Conservation (phyloP, 371 early-diverging fungal genomes). For the Lichtheimia ramosa region DNA sequence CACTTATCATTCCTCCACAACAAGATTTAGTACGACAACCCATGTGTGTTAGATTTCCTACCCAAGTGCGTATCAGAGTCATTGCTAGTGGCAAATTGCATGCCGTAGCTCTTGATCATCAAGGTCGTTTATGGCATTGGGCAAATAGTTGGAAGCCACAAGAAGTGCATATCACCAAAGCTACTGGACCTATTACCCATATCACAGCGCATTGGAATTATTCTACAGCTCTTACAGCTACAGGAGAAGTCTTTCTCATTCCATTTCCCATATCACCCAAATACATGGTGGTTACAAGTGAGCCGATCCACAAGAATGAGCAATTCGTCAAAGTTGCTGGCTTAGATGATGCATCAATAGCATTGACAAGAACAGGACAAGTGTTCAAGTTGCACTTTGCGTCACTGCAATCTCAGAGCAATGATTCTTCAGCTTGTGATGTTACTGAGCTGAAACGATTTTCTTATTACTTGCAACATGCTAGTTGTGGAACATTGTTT, state of each 20-base stretch:
- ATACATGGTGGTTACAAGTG: background rate
- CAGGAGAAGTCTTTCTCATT: slow-evolving; percentile 26
- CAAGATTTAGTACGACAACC: slow-evolving; percentile 11
- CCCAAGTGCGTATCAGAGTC: slow-evolving; percentile 3
- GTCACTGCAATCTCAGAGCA: too few relatives aligned
- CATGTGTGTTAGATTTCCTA: slow-evolving; percentile 9
- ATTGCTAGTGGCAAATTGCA: slow-evolving; percentile 32
- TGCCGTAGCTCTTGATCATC: slow-evolving; percentile 31
- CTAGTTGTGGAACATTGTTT: too few relatives aligned
- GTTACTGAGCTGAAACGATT: too few relatives aligned
- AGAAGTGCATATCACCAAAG: slow-evolving; percentile 9
- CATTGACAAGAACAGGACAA: slow-evolving; percentile 10
- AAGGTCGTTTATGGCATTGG: slow-evolving; percentile 38
- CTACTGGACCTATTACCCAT: slow-evolving; percentile 17
- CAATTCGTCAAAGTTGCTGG: slow-evolving; percentile 14
- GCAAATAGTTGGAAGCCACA: slow-evolving; percentile 24
- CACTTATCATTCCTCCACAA: background rate
- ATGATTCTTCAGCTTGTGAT: too few relatives aligned
- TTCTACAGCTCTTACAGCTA: slow-evolving; percentile 26
- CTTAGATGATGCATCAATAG: slow-evolving; percentile 9
- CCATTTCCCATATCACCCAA: slow-evolving; percentile 15
- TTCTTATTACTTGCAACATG: too few relatives aligned
- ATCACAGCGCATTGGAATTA: slow-evolving; percentile 35
- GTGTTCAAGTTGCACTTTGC: slow-evolving; percentile 8
- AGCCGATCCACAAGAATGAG: background rate